Conservation (phyloP, 495 filamentous ascomycete genomes). For the Aspergillus mulundensis region DNA sequence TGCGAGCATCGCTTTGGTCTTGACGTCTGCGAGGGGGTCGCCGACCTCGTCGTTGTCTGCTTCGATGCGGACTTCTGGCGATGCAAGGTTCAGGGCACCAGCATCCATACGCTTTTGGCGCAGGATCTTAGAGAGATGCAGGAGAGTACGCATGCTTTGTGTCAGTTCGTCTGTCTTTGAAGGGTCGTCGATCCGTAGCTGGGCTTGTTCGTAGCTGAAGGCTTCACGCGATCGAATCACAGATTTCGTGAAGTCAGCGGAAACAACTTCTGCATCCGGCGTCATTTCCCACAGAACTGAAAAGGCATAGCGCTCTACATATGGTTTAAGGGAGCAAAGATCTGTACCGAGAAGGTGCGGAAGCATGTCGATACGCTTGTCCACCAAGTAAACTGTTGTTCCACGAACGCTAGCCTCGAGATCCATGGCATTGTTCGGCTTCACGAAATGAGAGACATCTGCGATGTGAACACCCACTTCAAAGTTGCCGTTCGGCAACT, state of each 20-base stretch:
- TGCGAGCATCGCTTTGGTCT: constrained; percentile 88
- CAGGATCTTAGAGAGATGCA: constrained; percentile 90
- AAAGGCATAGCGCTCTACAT: constrained; percentile 96
- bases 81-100: constrained; percentile 89
- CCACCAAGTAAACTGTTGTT: constrained; percentile 95
- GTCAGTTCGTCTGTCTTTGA: constrained; percentile 85
- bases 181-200: constrained; percentile 83
- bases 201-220: constrained; percentile 95
- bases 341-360: constrained; percentile 94
- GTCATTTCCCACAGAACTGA: constrained; percentile 93
- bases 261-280: constrained; percentile 77
- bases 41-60: constrained; percentile 93
- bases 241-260: constrained; percentile 84
- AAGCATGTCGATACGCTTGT: constrained; percentile 99
- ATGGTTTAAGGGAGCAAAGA: constrained; percentile 93
- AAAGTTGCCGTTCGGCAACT: constrained; percentile 86
- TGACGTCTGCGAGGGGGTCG: constrained; percentile 85
- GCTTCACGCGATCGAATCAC: constrained; percentile 97
- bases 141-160: constrained; percentile 78
- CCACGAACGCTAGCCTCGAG: constrained; percentile 86
- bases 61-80: constrained; percentile 91
- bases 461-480: constrained; percentile 99
- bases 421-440: constrained; percentile 96
- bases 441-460: constrained; percentile 97
- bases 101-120: constrained; percentile 93